Evolutionary conservation across 164 flowering plant species (phyloP), one percentile per base, ranked within the genome.

Genomic region (Sextonia rubra): DNA sequence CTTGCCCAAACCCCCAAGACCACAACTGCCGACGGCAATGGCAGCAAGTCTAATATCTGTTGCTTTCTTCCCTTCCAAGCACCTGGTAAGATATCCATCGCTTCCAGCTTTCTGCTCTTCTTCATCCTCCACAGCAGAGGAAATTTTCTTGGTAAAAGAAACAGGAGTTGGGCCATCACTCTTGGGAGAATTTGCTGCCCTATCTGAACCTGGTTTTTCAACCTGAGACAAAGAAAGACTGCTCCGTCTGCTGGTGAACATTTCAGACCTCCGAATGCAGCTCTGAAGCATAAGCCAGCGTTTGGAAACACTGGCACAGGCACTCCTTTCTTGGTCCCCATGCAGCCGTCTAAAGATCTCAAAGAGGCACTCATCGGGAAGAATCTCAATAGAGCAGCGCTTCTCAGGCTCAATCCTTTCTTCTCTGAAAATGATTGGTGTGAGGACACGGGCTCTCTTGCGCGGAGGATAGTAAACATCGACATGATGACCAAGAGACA

Each of bases 291-390:
- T 77, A 60, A 92, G 89, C 97, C 97, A 92, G 1, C 75, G 86
- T 83, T 89, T 90, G 66, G 97, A 92, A 68, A 92, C 97, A 74
- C 84, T 84, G 25, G 96, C 94, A 61, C 86, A 82, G 32, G 83
- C 64, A 69, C 92, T 84, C 79, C 87, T 86, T 73, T 85, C 90
- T 75, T 73, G 84, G 70, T 85, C 85, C 25, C 78, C 85, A 9
- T 84, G 76, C 32, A 92, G 29, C 47, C 91, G 87, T 72, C 86
- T 85, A 68, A 92, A 83, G 77, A 92, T 92, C 89, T 92, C 96
- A 64, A 84, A 85, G 25, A 92, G 86, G 78, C 97, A 92, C 78
- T 91, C 96, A 74, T 92, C 91, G 0, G 97, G 97, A 69, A 92
- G 96, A 70, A 78, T 77, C 0, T 87, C 90, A 44, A 92, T 82